Percentiles rank a stretch among this genome's conserved stretches.
phyloP scores from a whole-genome alignment of 192 early-diverging fungal genomes.

The Podochytrium sp. region DNA sequence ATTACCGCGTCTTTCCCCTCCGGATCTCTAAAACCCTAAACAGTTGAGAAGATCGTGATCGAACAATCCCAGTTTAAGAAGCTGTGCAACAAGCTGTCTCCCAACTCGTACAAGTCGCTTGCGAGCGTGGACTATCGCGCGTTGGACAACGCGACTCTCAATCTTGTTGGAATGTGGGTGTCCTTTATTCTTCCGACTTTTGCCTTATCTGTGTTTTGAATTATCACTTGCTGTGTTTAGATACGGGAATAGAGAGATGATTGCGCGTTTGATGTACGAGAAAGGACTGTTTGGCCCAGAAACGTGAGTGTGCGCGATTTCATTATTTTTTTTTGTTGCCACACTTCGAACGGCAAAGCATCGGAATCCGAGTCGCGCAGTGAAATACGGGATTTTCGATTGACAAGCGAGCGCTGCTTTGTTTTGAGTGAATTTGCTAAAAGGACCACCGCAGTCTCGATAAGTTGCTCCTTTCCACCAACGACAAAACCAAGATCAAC shows the following conservation, averaged over 20 bases:
- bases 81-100: constrained; percentile 17
- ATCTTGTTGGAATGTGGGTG: constrained; percentile 10
- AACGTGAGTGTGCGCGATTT: neutral
- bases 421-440: no score
- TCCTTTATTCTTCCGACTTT: neutral
- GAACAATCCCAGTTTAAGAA: neutral
- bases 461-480: neutral
- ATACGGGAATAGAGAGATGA: neutral
- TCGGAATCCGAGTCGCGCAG: no score
- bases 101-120: neutral
- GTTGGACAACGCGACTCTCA: neutral
- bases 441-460: no score
- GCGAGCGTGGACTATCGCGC: neutral
- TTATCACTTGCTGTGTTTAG: no score
- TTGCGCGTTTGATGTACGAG: neutral
- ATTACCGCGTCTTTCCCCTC: no score
- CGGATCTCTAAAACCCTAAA: no score
- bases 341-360: no score
- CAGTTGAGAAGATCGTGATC: constrained; percentile 18
- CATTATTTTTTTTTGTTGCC: neutral
- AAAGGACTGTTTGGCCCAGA: neutral
- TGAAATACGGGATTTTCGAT: no score
- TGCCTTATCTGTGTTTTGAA: neutral
- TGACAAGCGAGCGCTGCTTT: no score
- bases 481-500: neutral